These are phyloP conservation scores for Moesziomyces sp. DNA, from an alignment of 1,284 basidiomycete genomes.

Conservation along the genomic window DNA sequence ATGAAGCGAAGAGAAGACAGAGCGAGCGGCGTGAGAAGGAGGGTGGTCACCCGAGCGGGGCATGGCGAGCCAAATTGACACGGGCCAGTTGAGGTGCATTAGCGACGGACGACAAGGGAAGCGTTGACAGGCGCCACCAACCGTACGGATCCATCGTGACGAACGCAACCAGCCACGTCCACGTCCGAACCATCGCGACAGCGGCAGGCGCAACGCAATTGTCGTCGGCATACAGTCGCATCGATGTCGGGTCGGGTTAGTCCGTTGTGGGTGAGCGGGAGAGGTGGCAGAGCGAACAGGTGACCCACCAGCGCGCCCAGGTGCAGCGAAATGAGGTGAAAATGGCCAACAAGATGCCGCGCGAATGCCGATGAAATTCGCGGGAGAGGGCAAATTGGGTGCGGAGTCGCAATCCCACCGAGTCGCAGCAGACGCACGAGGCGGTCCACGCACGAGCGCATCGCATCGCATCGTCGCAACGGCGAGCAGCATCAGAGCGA, in stretches of 20 bases:
- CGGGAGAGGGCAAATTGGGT: slow-evolving; percentile 8
- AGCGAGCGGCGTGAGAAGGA: not conserved
- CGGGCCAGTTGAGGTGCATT: not conserved
- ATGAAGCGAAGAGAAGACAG: too few species aligned
- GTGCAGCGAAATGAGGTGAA: not conserved
- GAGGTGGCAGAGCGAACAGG: too few species aligned
- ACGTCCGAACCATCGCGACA: too few species aligned
- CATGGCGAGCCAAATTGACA: not conserved
- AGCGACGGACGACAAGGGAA: not conserved
- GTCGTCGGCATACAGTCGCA: too few species aligned
- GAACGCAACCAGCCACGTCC: too few species aligned
- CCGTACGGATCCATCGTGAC: too few species aligned
- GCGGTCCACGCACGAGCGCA: too few species aligned
- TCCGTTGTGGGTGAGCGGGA: too few species aligned
- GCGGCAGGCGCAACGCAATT: not conserved
- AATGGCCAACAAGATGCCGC: too few species aligned
- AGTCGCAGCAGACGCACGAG: not conserved
- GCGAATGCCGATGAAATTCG: slow-evolving; percentile 1
- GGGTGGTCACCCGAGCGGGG: too few species aligned
- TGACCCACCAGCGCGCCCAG: not conserved
- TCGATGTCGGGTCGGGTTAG: too few species aligned
- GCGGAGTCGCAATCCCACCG: slow-evolving; percentile 12
- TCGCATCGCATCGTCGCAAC: not conserved
- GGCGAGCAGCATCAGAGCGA: not conserved
- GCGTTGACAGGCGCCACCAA: not conserved